Evolutionary conservation across 768 basidiomycete genomes (phyloP).

Genomic region (Lactarius quietus): DNA sequence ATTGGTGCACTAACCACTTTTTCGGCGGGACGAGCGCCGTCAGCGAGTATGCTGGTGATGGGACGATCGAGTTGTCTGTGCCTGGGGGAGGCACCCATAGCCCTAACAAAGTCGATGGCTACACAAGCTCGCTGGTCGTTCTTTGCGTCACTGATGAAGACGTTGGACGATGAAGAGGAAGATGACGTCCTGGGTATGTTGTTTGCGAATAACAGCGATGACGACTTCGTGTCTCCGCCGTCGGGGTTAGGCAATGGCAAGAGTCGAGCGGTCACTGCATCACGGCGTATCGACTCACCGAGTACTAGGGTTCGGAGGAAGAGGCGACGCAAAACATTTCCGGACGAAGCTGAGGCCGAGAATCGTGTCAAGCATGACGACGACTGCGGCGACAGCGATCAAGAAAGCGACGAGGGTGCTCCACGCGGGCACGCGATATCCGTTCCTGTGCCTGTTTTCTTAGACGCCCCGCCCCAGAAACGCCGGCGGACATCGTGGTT

Average conservation of each 20-base stretch:
- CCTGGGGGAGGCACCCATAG: too few species aligned
- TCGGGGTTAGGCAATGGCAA: not conserved
- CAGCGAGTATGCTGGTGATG: too few species aligned
- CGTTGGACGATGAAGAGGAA: too few species aligned
- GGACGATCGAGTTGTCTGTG: too few species aligned
- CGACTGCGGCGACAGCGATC: not conserved
- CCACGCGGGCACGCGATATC: not conserved
- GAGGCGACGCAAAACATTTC: conserved; percentile 13
- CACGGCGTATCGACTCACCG: not conserved
- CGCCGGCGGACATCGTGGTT: too few species aligned
- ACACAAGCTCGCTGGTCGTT: too few species aligned
- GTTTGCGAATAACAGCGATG: not conserved
- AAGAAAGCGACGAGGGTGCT: not conserved
- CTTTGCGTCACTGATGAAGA: too few species aligned
- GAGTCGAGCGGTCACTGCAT: not conserved
- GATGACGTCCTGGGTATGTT: not conserved
- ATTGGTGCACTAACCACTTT: too few species aligned
- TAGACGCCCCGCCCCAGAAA: too few species aligned
- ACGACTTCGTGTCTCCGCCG: not conserved
- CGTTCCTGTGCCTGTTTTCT: too few species aligned
- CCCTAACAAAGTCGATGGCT: too few species aligned
- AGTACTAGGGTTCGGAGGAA: conserved; percentile 1
- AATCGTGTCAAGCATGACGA: too few species aligned
- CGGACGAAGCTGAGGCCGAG: not conserved
- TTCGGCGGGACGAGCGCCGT: not conserved